These are phyloP conservation scores for Ceratocystis harringtonii DNA, from an alignment of 2,329 filamentous ascomycete genomes.

Conservation along the genomic window DNA sequence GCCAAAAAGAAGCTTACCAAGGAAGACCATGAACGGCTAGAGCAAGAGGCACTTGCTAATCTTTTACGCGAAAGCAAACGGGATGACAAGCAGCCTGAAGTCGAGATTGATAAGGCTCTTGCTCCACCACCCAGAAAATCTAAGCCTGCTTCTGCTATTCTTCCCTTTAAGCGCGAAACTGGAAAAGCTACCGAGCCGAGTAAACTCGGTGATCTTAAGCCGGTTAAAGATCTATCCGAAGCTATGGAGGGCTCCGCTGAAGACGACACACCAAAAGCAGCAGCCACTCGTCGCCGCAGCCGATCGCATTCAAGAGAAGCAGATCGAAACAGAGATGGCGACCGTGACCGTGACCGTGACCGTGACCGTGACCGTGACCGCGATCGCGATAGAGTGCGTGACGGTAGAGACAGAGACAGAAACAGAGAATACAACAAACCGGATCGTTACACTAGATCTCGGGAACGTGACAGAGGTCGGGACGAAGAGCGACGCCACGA, in stretches of 20 bases:
- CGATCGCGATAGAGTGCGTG: not conserved
- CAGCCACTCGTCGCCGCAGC: not conserved
- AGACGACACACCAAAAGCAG: not conserved
- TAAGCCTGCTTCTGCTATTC: constrained; percentile 42
- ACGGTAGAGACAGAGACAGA: not conserved
- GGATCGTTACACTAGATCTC: constrained; percentile 2
- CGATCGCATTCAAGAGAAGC: constrained; percentile 1
- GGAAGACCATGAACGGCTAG: constrained; percentile 42
- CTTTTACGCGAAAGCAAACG: constrained; percentile 44
- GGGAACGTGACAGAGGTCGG: not conserved
- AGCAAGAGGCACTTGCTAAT: constrained; percentile 43
- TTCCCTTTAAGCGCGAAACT: constrained; percentile 34
- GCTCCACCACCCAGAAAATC: constrained; percentile 40
- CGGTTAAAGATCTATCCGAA: constrained; percentile 22
- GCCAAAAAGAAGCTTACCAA: constrained; percentile 41
- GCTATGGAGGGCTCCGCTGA: constrained; percentile 21
- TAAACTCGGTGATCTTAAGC: constrained; percentile 26
- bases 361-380: not conserved
- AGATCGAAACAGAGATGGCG: not conserved
- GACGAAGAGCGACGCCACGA: constrained; percentile 21
- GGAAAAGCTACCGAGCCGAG: constrained; percentile 25
- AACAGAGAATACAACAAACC: not conserved
- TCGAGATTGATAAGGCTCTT: constrained; percentile 41
- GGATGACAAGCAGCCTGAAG: constrained; percentile 35
- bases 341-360: not conserved